Base-by-base conservation (phyloP, 1,284 basidiomycete genomes). In the Marasmius fiardii region DNA sequence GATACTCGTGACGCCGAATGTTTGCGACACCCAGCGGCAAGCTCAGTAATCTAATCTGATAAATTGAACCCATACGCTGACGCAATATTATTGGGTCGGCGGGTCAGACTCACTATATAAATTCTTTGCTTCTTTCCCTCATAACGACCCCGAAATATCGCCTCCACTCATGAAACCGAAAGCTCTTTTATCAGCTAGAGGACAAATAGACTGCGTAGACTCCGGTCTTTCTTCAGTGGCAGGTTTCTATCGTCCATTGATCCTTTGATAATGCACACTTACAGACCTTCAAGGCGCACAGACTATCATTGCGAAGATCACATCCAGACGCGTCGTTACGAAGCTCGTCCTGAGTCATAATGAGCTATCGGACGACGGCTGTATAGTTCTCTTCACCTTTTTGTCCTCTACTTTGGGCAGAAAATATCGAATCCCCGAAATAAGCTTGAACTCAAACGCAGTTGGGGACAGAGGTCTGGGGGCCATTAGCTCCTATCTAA, bases 331-430 rank as follows among this genome's bases (percentile, higher is more conserved):
- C 28, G 59, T 65, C 4, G 74, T 86, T 33, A 76, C 74, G 37
- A 79, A 76, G 58, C 72, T 88, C 43, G 71, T 79, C 39, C 63
- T 88, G 21, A 78, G 81, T 7, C 78, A 85, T 58, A 88, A 86
- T 60, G 60, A 72, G 12, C 76, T 89, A 2, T 77, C 78, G 2
- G 80, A 86, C 62, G 77, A 80, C 16, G 87, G 86, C n/a, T 75
- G 79, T 59, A 71, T 73, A 26, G 67, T 71, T 8, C 67, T 89
- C 6, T 86, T 88, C 64, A 67, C 70, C 28, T 87, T 80, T 61
- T 74, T 89, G 7, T 67, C 70, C 33, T 82, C 83, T 4, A 60
- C 69, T 14, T 60, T 71, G 20, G 84, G 81, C 7, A 69, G 71
- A 49, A 72, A 68, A 54, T 74, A 84, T 63, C 69, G 67, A 51